Evolutionary conservation across 306 rosid genomes (phyloP).

Genomic region (Rubus parviflorus): DNA sequence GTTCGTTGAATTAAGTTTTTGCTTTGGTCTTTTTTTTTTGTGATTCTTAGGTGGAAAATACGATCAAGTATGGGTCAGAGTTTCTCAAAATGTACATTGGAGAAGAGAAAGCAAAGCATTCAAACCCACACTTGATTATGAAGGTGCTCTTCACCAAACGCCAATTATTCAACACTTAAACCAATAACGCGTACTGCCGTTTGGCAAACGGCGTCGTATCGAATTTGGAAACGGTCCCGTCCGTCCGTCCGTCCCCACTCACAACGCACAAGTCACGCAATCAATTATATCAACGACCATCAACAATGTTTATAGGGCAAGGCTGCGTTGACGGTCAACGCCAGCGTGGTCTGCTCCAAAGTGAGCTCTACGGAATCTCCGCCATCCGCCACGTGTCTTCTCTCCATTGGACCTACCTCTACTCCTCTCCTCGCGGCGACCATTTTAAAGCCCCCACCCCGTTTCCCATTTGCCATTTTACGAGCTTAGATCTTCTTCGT

Average conservation of each 20-base stretch:
- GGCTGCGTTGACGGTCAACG: conserved; percentile 38
- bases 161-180: not conserved
- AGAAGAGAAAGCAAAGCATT: too few relatives aligned
- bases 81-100: too few relatives aligned
- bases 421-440: conserved; percentile 26
- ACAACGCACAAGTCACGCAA: not conserved
- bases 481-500: conserved; percentile 19
- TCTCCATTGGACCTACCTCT: conserved; percentile 37
- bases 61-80: too few relatives aligned
- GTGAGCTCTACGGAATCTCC: conserved; percentile 44
- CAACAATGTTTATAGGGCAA: not conserved
- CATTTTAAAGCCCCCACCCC: conserved; percentile 25
- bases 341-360: conserved; percentile 24
- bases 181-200: not conserved
- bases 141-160: not conserved
- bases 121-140: too few relatives aligned
- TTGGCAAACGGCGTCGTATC: not conserved
- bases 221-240: not conserved
- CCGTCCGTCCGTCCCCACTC: not conserved
- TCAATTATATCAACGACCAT: conserved; percentile 13
- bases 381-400: conserved; percentile 28
- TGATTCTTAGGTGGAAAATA: too few relatives aligned
- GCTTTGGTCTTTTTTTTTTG: not conserved
- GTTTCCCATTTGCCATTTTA: not conserved
- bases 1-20: not conserved